These are phyloP conservation scores for Saccharomyces hybrid DNA, from an alignment of 1,139 yeast species.

Conservation along the genomic window DNA sequence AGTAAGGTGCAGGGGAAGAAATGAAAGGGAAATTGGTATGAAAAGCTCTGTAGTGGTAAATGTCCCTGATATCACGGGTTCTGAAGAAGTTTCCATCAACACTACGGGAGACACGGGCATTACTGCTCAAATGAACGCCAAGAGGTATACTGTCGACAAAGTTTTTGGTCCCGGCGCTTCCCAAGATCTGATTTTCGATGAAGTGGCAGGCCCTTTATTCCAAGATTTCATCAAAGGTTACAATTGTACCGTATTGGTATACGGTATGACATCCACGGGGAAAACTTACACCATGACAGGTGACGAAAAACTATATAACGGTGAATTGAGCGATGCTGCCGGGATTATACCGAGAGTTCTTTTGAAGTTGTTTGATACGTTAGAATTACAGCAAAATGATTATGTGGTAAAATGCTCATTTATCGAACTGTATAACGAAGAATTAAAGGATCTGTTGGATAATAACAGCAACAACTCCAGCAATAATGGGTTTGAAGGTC, in stretches of 20 bases:
- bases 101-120: conserved; percentile 38
- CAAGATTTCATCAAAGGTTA: conserved; percentile 60
- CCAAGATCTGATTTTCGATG: conserved; percentile 48
- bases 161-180: conserved; percentile 68
- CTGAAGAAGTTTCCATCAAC: conserved; percentile 35
- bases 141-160: conserved; percentile 59
- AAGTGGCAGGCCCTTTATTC: conserved; percentile 60
- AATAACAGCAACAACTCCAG: conserved; percentile 23
- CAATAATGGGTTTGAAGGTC: conserved; percentile 4
- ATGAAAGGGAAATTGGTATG: conserved; percentile 57
- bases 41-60: conserved; percentile 70
- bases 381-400: conserved; percentile 36
- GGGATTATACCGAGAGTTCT: conserved; percentile 67
- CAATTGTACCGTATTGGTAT: conserved; percentile 68
- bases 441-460: conserved; percentile 52
- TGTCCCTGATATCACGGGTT: conserved; percentile 39
- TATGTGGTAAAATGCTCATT: conserved; percentile 60
- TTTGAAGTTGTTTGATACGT: conserved; percentile 43
- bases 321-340: conserved; percentile 51
- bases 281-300: conserved; percentile 81
- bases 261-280: conserved; percentile 78
- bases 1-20: conserved; percentile 83
- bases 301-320: conserved; percentile 39
- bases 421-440: conserved; percentile 69
- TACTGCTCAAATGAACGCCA: conserved; percentile 37